Conservation (phyloP, 2,329 filamentous ascomycete species). For the Microdochium trichocladiopsis region DNA sequence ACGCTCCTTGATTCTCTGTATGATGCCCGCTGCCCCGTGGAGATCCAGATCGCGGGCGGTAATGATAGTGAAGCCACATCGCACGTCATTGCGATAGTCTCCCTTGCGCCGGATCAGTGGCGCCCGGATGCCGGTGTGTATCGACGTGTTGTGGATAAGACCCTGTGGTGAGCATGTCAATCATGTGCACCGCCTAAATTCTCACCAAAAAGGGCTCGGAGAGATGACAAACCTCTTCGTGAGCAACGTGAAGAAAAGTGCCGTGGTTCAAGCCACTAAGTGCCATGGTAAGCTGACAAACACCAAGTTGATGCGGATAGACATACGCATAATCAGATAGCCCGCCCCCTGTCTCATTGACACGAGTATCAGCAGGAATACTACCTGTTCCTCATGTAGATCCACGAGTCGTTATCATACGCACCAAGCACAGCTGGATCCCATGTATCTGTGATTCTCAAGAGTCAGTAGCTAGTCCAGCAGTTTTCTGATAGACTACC, state of each 20-base stretch:
- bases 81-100: constrained; percentile 48
- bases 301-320: not conserved
- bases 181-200: too few relatives aligned
- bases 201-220: too few relatives aligned
- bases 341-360: constrained; percentile 36
- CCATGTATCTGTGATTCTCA: constrained; percentile 53
- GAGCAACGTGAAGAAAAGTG: constrained; percentile 54
- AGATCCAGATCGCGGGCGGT: constrained; percentile 64
- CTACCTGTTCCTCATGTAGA: too few relatives aligned
- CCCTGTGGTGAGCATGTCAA: constrained; percentile 23
- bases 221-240: constrained; percentile 38
- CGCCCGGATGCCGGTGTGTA: constrained; percentile 55
- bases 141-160: constrained; percentile 48
- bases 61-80: constrained; percentile 51
- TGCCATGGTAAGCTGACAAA: not conserved
- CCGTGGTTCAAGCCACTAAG: constrained; percentile 49
- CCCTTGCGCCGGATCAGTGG: constrained; percentile 38
- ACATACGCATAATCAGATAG: constrained; percentile 53
- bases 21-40: constrained; percentile 56
- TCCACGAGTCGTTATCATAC: constrained; percentile 6
- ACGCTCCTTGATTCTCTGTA: constrained; percentile 53
- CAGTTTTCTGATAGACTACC: not conserved
- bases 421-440: constrained; percentile 52
- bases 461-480: not conserved
- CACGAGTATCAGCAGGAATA: too few relatives aligned